Percentiles rank a stretch among this genome's conserved stretches.
Evolutionary conservation across 305 asterid genomes (phyloP).

Genomic region (Fraxinus baroniana): DNA sequence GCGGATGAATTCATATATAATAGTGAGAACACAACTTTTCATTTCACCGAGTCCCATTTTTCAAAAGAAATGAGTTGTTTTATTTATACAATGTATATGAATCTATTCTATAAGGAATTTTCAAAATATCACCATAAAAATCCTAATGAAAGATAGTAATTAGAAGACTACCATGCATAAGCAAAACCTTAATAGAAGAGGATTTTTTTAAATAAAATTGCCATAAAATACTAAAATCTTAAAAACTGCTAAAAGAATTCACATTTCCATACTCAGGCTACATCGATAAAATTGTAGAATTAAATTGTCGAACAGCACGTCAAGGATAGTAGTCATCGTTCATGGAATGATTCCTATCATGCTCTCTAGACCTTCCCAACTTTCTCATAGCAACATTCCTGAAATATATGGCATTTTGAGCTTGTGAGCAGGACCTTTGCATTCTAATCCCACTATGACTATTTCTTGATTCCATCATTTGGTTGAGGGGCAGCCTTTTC

Average conservation of each 20-base stretch:
- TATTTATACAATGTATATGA: too few species aligned
- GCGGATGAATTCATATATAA: too few species aligned
- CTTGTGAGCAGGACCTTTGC: constrained; percentile 66
- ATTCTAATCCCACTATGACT: constrained; percentile 62
- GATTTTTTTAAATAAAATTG: too few species aligned
- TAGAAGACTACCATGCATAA: too few species aligned
- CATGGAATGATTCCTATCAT: not conserved
- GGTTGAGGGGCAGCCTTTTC: constrained; percentile 43
- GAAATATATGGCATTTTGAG: constrained; percentile 54
- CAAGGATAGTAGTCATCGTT: not conserved
- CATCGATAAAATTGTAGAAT: not conserved
- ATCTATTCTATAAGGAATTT: too few species aligned
- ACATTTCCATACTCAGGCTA: not conserved
- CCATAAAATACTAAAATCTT: too few species aligned
- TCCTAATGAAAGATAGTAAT: too few species aligned
- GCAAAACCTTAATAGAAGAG: too few species aligned
- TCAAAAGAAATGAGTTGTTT: too few species aligned
- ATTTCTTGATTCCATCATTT: constrained; percentile 63
- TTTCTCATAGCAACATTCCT: constrained; percentile 60
- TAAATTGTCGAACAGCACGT: not conserved
- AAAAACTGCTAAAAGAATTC: not conserved
- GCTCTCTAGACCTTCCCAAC: constrained; percentile 39
- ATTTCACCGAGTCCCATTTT: too few species aligned
- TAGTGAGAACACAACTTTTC: too few species aligned
- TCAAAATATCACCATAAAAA: too few species aligned